These are phyloP conservation scores for Vanderwaltozyma tropicalis DNA, from an alignment of 805 yeast species.

Conservation along the genomic window DNA sequence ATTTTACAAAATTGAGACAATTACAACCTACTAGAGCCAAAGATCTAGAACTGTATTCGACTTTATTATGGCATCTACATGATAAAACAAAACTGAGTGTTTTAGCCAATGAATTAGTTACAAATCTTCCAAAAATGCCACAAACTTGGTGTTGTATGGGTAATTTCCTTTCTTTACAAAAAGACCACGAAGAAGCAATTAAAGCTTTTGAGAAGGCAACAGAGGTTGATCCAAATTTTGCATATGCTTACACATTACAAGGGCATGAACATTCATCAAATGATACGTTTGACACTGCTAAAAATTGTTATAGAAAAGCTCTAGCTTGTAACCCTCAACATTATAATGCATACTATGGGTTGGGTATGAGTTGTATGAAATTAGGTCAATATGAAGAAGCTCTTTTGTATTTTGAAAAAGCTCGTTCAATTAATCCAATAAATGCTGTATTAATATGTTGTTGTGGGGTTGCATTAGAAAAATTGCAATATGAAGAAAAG, in stretches of 20 bases:
- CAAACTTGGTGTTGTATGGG: constrained; percentile 92
- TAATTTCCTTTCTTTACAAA: constrained; percentile 68
- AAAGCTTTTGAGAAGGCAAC: constrained; percentile 76
- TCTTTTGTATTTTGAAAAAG: constrained; percentile 77
- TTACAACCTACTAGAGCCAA: constrained; percentile 68
- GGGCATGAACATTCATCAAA: constrained; percentile 86
- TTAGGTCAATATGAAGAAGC: constrained; percentile 78
- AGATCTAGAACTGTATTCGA: constrained; percentile 88
- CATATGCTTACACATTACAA: constrained; percentile 84
- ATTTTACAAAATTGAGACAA: constrained; percentile 50
- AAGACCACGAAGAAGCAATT: constrained; percentile 85
- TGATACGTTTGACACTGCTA: constrained; percentile 85
- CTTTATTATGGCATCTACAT: constrained; percentile 86
- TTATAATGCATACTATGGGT: constrained; percentile 90
- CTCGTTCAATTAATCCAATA: constrained; percentile 79
- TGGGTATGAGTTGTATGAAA: constrained; percentile 87
- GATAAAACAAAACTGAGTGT: constrained; percentile 69
- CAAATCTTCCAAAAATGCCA: constrained; percentile 52
- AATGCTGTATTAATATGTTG: constrained; percentile 86
- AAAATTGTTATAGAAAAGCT: constrained; percentile 72
- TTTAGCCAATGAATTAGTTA: constrained; percentile 71
- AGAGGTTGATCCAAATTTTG: constrained; percentile 54
- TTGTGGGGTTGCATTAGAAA: constrained; percentile 86
- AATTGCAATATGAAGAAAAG: constrained; percentile 50
- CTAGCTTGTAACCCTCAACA: constrained; percentile 68